Evolutionary conservation across 75 land plant genomes (phyloP).

Genomic region (Picea glauca): DNA sequence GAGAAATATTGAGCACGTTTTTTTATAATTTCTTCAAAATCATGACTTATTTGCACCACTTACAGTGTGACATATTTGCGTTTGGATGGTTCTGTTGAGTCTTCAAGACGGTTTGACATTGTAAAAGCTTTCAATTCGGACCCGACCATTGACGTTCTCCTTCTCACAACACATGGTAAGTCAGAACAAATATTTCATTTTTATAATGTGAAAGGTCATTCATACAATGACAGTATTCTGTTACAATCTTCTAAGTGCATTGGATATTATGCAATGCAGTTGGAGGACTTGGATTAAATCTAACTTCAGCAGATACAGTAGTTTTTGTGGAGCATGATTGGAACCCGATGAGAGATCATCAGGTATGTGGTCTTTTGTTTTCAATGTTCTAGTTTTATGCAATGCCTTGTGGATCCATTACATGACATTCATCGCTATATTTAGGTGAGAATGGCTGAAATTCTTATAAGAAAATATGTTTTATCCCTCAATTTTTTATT

Average conservation of each 20-base stretch:
- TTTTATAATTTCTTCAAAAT: no score
- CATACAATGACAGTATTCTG: background rate
- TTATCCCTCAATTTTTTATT: background rate
- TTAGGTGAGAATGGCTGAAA: background rate
- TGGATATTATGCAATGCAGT: conserved; percentile 45
- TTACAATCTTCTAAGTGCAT: background rate
- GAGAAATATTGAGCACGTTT: no score
- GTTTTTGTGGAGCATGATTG: conserved; percentile 99
- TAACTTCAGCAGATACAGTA: conserved; percentile 98
- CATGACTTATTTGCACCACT: background rate
- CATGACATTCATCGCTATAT: background rate
- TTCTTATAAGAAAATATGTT: background rate
- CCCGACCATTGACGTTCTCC: conserved; percentile 95
- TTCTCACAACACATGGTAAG: conserved; percentile 97
- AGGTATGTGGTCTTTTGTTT: conserved; percentile 42
- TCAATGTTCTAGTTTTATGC: background rate
- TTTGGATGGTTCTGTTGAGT: conserved; percentile 92
- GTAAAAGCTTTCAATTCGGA: conserved; percentile 97
- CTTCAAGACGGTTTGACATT: conserved; percentile 91
- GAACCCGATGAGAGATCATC: conserved; percentile 99
- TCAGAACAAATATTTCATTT: background rate
- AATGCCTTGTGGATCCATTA: background rate
- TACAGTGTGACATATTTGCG: conserved; percentile 94
- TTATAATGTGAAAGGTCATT: background rate
- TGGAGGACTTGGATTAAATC: conserved; percentile 95